Base-by-base conservation (phyloP, 495 filamentous ascomycete genomes). In the Aeminium ludgeri region DNA sequence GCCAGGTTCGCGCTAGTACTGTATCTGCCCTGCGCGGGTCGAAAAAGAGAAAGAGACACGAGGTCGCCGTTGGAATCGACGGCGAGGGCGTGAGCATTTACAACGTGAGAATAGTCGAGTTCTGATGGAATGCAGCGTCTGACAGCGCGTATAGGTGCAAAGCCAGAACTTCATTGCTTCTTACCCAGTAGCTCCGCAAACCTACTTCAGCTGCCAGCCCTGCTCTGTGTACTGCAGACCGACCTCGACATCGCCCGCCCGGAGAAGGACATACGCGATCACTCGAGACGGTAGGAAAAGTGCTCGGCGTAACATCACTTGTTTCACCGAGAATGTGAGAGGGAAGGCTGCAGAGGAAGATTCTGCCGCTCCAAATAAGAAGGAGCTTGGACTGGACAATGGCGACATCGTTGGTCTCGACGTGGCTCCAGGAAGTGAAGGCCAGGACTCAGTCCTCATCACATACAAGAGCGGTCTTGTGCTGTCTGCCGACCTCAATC, bases 11-110 rank as follows among this genome's bases (percentile, higher is more conserved):
- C 19, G 57, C 52, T 15, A 20, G 53, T 13, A 34, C 48, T 13
- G 84, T 91, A 23, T 76, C 72, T 53, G 74, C 80, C 53, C 56
- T 81, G 37, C 68, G 72, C 30, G 77, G 76, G 13, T 70, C 69
- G 25, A 82, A 72, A 63, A 93, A 86, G 65, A 72, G 81, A 53
- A 95, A 94, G 63, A 70, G 89, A 49, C 67, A 71, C 51, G 91
- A 99, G 59, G 60, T 96, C 40, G 80, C 72, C 10, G 74, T 89
- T 7, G 82, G 80, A 7, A 74, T 94, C 52, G 85, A 99, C 62
- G 85, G 86, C 41, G 85, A 94, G 54, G 78, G 82, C 11, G 68
- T 95, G 11, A 89, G 85, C 55, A 74, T 99, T 35, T 95, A 95
- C 62, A 80, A 94, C 68, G 87, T 97, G 61, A 45, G 68, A 30